phyloP scores from a whole-genome alignment of 2,329 filamentous ascomycete species.

The Pyrenophora teres region DNA sequence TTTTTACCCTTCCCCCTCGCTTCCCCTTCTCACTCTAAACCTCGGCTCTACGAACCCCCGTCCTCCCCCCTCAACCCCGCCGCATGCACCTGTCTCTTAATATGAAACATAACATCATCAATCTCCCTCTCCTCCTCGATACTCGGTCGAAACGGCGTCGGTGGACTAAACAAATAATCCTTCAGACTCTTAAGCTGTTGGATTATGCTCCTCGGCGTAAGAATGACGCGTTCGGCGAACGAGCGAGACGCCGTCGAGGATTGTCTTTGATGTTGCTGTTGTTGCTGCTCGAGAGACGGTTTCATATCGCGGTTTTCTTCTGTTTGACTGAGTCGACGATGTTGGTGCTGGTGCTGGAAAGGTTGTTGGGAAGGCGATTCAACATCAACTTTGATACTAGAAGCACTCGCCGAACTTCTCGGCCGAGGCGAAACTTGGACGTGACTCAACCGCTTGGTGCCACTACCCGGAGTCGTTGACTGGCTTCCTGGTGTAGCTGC shows the following conservation, averaged over 20 bases:
- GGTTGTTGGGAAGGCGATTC: neutral
- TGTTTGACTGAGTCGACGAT: neutral
- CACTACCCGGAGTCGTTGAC: constrained; percentile 1
- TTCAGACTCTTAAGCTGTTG: constrained; percentile 51
- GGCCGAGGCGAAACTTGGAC: constrained; percentile 31
- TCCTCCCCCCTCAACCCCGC: constrained; percentile 61
- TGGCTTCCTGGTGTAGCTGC: constrained; percentile 5
- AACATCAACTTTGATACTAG: neutral
- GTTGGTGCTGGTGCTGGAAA: constrained; percentile 14
- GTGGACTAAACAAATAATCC: constrained; percentile 59
- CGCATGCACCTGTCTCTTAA: constrained; percentile 73
- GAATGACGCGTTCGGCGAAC: constrained; percentile 43
- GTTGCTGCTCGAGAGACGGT: neutral
- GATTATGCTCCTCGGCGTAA: constrained; percentile 57
- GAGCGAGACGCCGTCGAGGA: constrained; percentile 33
- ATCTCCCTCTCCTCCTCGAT: constrained; percentile 70
- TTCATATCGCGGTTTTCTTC: neutral
- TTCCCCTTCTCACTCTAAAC: neutral
- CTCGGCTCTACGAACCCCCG: neutral
- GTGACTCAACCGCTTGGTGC: constrained; percentile 33
- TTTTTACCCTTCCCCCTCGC: neutral
- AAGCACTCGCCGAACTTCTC: neutral
- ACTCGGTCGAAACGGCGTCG: constrained; percentile 59
- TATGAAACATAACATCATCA: constrained; percentile 79
- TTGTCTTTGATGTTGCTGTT: neutral